Evolutionary conservation across 495 filamentous ascomycete genomes (phyloP).

Genomic region (Letharia columbiana): DNA sequence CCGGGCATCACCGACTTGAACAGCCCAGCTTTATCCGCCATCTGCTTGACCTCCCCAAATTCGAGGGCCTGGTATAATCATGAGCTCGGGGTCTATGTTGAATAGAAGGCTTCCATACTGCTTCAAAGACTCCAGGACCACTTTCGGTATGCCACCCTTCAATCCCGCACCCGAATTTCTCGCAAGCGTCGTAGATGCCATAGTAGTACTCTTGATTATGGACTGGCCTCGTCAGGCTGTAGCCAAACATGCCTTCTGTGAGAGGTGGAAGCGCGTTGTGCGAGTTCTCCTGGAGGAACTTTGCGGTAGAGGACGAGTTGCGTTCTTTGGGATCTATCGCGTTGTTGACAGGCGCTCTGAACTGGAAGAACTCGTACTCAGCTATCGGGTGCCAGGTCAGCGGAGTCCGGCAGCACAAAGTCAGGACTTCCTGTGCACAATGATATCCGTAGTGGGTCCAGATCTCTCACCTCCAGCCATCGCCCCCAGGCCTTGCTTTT

Average conservation of each 20-base stretch:
- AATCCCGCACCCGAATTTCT: slow-evolving; percentile 70
- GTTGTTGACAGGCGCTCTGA: slow-evolving; percentile 52
- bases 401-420: slow-evolving; percentile 13
- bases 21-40: slow-evolving; percentile 83
- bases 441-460: not conserved
- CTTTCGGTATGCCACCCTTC: slow-evolving; percentile 98
- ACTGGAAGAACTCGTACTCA: slow-evolving; percentile 98
- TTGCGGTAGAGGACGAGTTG: slow-evolving; percentile 63
- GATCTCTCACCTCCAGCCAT: slow-evolving; percentile 78
- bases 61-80: slow-evolving; percentile 53
- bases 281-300: slow-evolving; percentile 64
- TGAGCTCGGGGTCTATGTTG: slow-evolving; percentile 6
- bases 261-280: slow-evolving; percentile 62
- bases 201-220: slow-evolving; percentile 96
- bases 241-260: slow-evolving; percentile 97
- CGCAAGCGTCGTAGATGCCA: slow-evolving; percentile 75
- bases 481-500: slow-evolving; percentile 58
- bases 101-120: slow-evolving; percentile 42
- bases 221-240: slow-evolving; percentile 83
- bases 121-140: slow-evolving; percentile 93
- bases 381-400: slow-evolving; percentile 42
- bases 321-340: slow-evolving; percentile 36
- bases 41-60: slow-evolving; percentile 71
- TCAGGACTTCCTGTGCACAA: not conserved
- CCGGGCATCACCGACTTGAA: slow-evolving; percentile 62